Base-by-base conservation (phyloP, 179 eudicot species). In the Corrigiola litoralis region DNA sequence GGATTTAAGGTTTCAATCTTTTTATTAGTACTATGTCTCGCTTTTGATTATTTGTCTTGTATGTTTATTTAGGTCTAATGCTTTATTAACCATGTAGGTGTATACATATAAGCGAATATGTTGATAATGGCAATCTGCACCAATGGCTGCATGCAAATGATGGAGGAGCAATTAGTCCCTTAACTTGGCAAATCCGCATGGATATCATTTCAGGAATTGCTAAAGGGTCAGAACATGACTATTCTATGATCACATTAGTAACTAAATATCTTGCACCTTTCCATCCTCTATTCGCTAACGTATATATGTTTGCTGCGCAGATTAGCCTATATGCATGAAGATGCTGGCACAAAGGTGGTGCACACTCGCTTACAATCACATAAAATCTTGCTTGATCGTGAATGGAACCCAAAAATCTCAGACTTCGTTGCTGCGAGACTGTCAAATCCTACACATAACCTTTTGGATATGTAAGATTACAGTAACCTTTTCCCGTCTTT, bases 391-490 rank as follows among this genome's bases (percentile, higher is more conserved):
- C 80, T 85, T 14, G 87, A 82, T 74, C 78, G 50, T 4, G 72
- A 76, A 21, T 85, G 87, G 87, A 76, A 80, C 62, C 80, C 90
- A 17, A 85, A 76, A 61, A 32, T 85, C 29, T 78, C 83, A 0
- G 80, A 80, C 57, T 49, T 80, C 5, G 85, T 80, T 17, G 41
- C 73, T 14, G 63, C 66, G 2, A 53, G 49, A 36, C 56, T 80
- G 21, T 74, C 76, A 50, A 65, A 69, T 1, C 67, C 73, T 29
- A 69, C 38, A 18, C 45, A 13, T n/a, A 1, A 14, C 13, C 10
- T 9, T 33, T 58, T 6, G 20, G 14, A 23, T 24, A 27, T 58
- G 72, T 47, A 36, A 31, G 46, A 23, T 27, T 6, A n/a, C n/a
- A n/a, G n/a, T n/a, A n/a, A n/a, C n/a, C n/a, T n/a, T n/a, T n/a